Percentiles rank a stretch among this genome's conserved stretches.
Conservation (phyloP, 768 basidiomycete genomes). For the Brasilioporus rufonigricans region DNA sequence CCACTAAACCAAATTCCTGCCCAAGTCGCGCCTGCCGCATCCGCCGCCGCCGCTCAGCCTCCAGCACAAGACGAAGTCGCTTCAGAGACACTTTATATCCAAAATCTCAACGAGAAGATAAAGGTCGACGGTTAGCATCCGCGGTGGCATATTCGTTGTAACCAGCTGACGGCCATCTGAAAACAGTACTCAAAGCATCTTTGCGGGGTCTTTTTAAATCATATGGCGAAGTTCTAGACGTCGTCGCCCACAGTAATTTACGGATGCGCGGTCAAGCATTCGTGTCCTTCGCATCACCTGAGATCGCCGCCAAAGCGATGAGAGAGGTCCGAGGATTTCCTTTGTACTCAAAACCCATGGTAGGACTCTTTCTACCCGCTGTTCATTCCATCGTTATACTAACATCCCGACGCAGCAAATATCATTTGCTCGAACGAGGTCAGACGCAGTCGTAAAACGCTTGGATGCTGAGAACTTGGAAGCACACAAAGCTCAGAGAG, state of each 20-base stretch:
- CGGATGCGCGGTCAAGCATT: slow-evolving; percentile 99
- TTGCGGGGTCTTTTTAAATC: slow-evolving; percentile 87
- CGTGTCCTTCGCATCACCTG: slow-evolving; percentile 82
- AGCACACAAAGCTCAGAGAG: slow-evolving; percentile 67
- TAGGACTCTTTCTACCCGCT: slow-evolving; percentile 33
- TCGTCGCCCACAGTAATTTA: slow-evolving; percentile 92
- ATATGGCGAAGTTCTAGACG: slow-evolving; percentile 90
- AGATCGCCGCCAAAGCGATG: slow-evolving; percentile 83
- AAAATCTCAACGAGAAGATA: slow-evolving; percentile 95
- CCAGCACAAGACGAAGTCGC: slow-evolving; percentile 42
- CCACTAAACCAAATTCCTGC: slow-evolving; percentile 28
- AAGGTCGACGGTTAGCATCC: slow-evolving; percentile 62
- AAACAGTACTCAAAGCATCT: slow-evolving; percentile 81
- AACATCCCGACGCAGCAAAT: slow-evolving; percentile 69
- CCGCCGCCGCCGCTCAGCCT: slow-evolving; percentile 15
- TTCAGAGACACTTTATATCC: slow-evolving; percentile 91
- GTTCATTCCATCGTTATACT: background rate
- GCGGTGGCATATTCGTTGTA: slow-evolving; percentile 1
- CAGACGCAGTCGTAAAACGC: slow-evolving; percentile 85
- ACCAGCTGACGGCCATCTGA: slow-evolving; percentile 7
- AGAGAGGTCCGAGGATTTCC: slow-evolving; percentile 95
- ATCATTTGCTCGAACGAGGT: slow-evolving; percentile 84
- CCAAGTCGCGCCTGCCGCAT: slow-evolving; percentile 20
- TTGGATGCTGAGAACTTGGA: slow-evolving; percentile 68
- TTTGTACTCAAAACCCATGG: slow-evolving; percentile 96